phyloP scores from a whole-genome alignment of 208 protist genomes.

The Naegleria fowleri region DNA sequence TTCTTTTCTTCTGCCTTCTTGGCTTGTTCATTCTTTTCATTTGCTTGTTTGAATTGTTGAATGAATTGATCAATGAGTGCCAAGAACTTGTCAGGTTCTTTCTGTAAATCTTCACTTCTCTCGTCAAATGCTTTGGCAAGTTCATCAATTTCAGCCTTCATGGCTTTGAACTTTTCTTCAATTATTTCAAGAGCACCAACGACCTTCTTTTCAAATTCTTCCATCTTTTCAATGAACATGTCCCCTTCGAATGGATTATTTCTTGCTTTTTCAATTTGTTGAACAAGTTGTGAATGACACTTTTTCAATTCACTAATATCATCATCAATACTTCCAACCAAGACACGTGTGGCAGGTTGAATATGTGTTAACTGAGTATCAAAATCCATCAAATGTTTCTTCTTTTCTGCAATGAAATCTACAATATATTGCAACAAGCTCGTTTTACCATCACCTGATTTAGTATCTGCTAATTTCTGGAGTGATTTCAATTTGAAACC shows the following conservation, averaged over 20 bases:
- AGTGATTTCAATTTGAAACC: conserved; percentile 34
- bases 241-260: not conserved
- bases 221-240: not conserved
- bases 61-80: not conserved
- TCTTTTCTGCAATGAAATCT: not conserved
- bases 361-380: not conserved
- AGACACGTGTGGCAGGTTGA: not conserved
- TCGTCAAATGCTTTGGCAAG: not conserved
- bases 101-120: not conserved
- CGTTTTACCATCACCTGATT: conserved; percentile 1
- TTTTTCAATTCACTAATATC: conserved; percentile 14
- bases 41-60: not conserved
- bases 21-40: conserved; percentile 22
- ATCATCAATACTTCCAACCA: not conserved
- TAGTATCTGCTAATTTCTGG: conserved; percentile 10
- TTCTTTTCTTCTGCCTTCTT: conserved; percentile 1
- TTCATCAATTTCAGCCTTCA: not conserved
- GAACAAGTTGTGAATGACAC: not conserved
- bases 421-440: conserved; percentile 10
- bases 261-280: not conserved
- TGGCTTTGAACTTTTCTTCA: not conserved
- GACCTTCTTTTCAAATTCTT: conserved; percentile 2
- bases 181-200: not conserved
- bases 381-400: not conserved
- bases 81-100: conserved; percentile 29